A percentile compares a stretch with the other conserved stretches of the same genome.
Evolutionary conservation across 1,284 basidiomycete genomes (phyloP).

Genomic region (Exobasidium rhododendri): DNA sequence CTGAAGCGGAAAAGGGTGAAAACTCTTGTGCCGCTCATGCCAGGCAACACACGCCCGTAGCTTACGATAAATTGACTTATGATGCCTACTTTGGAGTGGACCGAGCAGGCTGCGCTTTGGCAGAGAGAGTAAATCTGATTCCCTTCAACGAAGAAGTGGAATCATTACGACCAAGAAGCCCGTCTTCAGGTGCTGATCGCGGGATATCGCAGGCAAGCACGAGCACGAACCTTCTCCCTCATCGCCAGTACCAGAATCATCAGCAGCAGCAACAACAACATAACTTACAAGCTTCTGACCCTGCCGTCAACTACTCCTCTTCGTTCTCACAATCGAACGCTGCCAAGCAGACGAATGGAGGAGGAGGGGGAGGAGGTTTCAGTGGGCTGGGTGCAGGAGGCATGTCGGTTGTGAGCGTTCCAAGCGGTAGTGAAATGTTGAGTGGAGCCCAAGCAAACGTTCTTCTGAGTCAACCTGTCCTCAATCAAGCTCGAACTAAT

Average conservation of each 20-base stretch:
- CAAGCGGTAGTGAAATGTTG: conserved; percentile 45
- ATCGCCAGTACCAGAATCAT: not conserved
- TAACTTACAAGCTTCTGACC: not conserved
- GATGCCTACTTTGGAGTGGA: conserved; percentile 41
- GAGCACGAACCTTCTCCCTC: not conserved
- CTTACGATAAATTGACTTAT: conserved; percentile 34
- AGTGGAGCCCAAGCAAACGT: conserved; percentile 39
- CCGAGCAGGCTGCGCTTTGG: conserved; percentile 37
- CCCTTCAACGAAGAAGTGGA: conserved; percentile 40
- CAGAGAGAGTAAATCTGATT: conserved; percentile 38
- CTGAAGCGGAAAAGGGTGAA: not conserved
- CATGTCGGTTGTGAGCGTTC: conserved; percentile 37
- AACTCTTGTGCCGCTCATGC: conserved; percentile 9
- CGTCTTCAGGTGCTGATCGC: conserved; percentile 13
- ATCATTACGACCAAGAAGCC: conserved; percentile 43
- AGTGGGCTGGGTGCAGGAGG: conserved; percentile 49
- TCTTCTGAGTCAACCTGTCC: conserved; percentile 1
- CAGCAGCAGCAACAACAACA: not conserved
- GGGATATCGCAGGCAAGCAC: not conserved
- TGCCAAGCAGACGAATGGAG: not conserved
- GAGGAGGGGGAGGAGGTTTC: conserved; percentile 17
- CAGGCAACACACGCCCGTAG: conserved; percentile 11
- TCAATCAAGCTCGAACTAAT: not conserved
- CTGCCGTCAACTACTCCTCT: not conserved
- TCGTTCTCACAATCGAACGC: not conserved